Percentiles rank a stretch among this genome's conserved stretches.
Conservation (phyloP, 2,329 filamentous ascomycete genomes). For the Polytolypa hystricis region DNA sequence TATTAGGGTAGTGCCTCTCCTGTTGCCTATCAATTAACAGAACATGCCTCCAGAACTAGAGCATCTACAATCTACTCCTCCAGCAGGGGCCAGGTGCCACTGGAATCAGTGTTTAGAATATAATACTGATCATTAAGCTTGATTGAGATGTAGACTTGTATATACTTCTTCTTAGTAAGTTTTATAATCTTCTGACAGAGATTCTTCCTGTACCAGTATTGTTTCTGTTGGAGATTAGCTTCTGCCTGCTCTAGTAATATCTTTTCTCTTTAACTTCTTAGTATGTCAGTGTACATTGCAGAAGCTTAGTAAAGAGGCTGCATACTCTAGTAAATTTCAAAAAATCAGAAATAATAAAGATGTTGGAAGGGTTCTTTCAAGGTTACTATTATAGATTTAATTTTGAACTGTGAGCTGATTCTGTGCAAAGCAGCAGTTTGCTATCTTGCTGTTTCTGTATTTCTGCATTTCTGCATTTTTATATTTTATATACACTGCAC, state of each 20-base stretch:
- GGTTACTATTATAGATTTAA: too few species aligned
- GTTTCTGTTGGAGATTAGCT: conserved; percentile 1
- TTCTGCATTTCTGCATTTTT: too few species aligned
- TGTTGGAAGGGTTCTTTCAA: too few species aligned
- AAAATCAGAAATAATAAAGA: too few species aligned
- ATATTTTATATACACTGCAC: too few species aligned
- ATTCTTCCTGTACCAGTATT: neutral
- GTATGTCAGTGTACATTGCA: too few species aligned
- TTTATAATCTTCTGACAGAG: neutral
- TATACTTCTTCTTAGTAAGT: neutral
- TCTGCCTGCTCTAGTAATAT: neutral
- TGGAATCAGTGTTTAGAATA: conserved; percentile 3
- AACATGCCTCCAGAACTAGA: neutral
- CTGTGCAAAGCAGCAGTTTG: too few species aligned
- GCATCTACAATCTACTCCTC: conserved; percentile 5
- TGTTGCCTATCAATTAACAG: conserved; percentile 2
- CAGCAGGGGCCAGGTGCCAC: conserved; percentile 1
- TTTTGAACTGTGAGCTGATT: too few species aligned
- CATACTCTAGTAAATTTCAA: too few species aligned
- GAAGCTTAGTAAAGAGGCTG: too few species aligned
- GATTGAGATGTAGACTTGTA: conserved; percentile 3
- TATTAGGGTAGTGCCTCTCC: conserved; percentile 5
- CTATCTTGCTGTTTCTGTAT: too few species aligned
- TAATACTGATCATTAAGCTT: conserved; percentile 3
- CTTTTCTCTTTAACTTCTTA: too few species aligned